Evolutionary conservation across 2,329 filamentous ascomycete genomes (phyloP), one percentile per base, ranked within the genome.

Genomic region (Epichloe elymi): DNA sequence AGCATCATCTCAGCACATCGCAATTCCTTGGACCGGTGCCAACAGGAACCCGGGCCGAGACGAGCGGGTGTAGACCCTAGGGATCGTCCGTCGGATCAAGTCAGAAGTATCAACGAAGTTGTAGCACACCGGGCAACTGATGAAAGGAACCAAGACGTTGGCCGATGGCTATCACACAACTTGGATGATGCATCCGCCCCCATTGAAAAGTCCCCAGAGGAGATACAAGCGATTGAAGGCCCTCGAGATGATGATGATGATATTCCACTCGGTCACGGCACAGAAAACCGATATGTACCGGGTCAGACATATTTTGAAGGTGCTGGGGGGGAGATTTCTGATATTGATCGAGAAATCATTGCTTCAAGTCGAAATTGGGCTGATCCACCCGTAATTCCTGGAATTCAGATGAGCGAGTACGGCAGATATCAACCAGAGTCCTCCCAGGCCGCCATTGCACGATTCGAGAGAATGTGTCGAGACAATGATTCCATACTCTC

Each of bases 401-500:
- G 61, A 3, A 80, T 81, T 46, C 64, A 57, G 4, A 59, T 57
- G 6, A 60, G 60, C 17, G 54, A 51, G 12, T 58, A 60, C 4
- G 60, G 58, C 10, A 61, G 61, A 19, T 59, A 67, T 44, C 76
- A 80, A 54, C 77, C 76, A 1, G 64, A 70, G 49, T 70, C 72
- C 1, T 74, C 78, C 1, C 69, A 76, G 42, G 75, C 67, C 15
- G 78, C 78, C 10, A 81, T 82, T 19, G 69, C 70, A 42, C 69
- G 59, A 39, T 80, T 76, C 50, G 67, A 78, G 55, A 67, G 66
- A 11, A 70, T 76, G 68, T 74, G 68, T 50, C 70, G 69, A 19
- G 77, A 81, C 55, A 80, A 71, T 46, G 74, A 73, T 30, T 83
- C 80, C 0, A 69, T 82, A 11, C 64, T 81, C 10, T 84, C 80